Evolutionary conservation across 2,329 filamentous ascomycete species (phyloP), one percentile per base, ranked within the genome.

Genomic region (Colletotrichum somersetense): DNA sequence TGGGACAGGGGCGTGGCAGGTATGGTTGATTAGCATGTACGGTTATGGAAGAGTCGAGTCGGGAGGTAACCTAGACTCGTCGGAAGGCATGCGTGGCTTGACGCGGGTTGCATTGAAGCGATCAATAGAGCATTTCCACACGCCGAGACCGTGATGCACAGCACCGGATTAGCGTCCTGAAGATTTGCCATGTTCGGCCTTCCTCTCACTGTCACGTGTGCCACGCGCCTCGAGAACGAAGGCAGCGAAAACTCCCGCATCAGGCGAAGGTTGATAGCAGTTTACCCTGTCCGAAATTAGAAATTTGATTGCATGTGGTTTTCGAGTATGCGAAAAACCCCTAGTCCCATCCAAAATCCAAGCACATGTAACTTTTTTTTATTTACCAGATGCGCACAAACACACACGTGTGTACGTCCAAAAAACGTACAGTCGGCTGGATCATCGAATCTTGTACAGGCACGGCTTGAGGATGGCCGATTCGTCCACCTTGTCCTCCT

Each of bases 381-480:
- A 48, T 56, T 23, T 56, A 14, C 55, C 46, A 20, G 26, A 26
- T 38, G 14, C 35, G 35, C 4, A 57, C 65, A 30, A 11, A 10
- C 10, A 12, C 46, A 12, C 46, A 5, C 20, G 1, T 10, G 6
- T n/a, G 20, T 10, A 48, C 46, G 23, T n/a, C 35, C 30, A 30
- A 18, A 23, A 38, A 42, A 46, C 23, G 10, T 30, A 33, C 42
- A 56, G 44, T 18, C 35, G n/a, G 38, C 8, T 10, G 33, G 23
- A 33, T 26, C 86, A 97, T 77, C 96, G 89, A 76, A 95, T 89
- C 85, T 98, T 98, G 83, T 98, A 98, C 73, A 98, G 91, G 84
- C 96, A 98, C 23, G 96, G 96, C 86, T 98, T 98, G 76, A 99
- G 82, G 67, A 96, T 87, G 42, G 80, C 83, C 64, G 85, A 84